Evolutionary conservation across 306 rosid species (phyloP).

Genomic region (Glycyrrhiza uralensis): DNA sequence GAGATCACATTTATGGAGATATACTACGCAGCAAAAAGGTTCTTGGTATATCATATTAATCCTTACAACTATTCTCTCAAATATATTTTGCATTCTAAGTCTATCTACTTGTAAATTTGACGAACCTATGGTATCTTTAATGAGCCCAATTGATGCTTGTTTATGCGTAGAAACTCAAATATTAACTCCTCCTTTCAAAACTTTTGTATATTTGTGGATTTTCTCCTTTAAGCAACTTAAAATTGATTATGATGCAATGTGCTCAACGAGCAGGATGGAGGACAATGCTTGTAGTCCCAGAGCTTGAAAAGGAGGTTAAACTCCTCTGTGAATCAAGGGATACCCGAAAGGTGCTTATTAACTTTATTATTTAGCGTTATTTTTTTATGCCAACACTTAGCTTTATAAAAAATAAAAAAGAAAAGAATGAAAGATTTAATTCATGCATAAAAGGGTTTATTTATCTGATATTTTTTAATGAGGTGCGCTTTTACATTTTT

Average conservation of each 20-base stretch:
- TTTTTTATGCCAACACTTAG: not conserved
- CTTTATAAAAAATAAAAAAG: not conserved
- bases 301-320: conserved; percentile 87
- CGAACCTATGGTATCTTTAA: conserved; percentile 2
- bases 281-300: conserved; percentile 99
- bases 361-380: not conserved
- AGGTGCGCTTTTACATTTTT: not conserved
- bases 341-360: conserved; percentile 69
- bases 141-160: not conserved
- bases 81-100: not conserved
- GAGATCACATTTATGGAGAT: conserved; percentile 98
- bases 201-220: not conserved
- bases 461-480: not conserved
- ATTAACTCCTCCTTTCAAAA: not conserved
- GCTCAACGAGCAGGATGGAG: conserved; percentile 77
- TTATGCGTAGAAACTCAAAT: not conserved
- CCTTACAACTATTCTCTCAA: conserved; percentile 1
- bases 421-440: not conserved
- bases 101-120: not conserved
- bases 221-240: not conserved
- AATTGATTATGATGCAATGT: conserved; percentile 15
- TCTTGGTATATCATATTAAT: conserved; percentile 62
- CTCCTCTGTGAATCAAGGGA: conserved; percentile 79
- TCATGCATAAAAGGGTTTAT: not conserved
- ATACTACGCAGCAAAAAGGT: conserved; percentile 95